Evolutionary conservation across 169 alveolate genomes (phyloP).

Genomic region (Plasmodium knowlesi): DNA sequence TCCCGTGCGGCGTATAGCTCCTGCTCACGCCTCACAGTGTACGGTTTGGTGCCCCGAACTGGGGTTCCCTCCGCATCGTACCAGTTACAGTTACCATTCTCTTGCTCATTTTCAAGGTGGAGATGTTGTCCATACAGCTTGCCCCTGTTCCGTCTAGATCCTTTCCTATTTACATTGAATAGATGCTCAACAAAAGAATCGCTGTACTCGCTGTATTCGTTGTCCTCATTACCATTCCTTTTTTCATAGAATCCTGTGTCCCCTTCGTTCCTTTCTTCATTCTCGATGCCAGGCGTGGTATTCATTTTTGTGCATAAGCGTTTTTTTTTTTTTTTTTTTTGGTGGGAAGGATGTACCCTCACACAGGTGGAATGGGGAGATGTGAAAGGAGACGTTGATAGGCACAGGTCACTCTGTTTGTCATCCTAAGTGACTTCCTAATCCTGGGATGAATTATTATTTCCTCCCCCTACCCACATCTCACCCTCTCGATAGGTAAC

Average conservation of each 20-base stretch:
- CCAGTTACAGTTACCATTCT: neutral
- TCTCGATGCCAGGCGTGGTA: neutral
- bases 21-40: neutral
- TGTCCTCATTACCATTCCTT: conserved; percentile 3
- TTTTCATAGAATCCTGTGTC: neutral
- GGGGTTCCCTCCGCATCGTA: neutral
- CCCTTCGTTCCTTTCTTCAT: neutral
- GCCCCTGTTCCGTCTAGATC: neutral
- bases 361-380: neutral
- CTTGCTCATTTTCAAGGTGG: neutral
- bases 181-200: conserved; percentile 25
- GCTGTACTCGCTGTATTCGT: neutral
- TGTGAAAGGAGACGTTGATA: neutral
- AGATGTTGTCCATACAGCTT: neutral
- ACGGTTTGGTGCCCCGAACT: neutral
- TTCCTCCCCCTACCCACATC: neutral
- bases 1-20: neutral
- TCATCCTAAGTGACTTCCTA: neutral
- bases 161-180: neutral
- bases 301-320: neutral
- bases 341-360: neutral
- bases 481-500: neutral
- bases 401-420: neutral
- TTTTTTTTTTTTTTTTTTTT: neutral
- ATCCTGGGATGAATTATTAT: neutral